Evolutionary conservation across 2,329 filamentous ascomycete species (phyloP), one percentile per base, ranked within the genome.

Genomic region (Sporothrix dimorphospora): DNA sequence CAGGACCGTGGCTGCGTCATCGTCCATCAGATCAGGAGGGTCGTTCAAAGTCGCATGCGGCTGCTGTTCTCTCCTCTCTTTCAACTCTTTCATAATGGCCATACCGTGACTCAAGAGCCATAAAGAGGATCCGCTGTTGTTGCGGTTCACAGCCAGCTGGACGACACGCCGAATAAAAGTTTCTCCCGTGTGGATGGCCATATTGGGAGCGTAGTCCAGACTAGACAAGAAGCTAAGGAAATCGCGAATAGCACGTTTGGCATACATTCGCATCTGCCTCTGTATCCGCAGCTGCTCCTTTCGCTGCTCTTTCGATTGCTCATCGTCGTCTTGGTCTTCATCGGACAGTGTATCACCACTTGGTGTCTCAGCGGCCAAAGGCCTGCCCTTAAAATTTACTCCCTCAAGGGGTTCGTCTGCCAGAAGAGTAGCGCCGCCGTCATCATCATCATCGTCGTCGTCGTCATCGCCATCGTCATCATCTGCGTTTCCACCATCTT

Each of bases 151-250:
- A 19, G 45, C 19, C 11, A 21, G 4, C 8, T 45, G 12, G 11
- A 70, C 11, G 16, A 63, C 40, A 6, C 42, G 12, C 14, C 86
- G 81, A 38, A 82, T 83, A 75, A 87, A 88, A 27, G 88, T 86
- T 73, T 89, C 87, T 21, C 85, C 87, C 34, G 89, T 81, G 59
- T 89, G 86, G 59, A 87, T 81, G 8, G 91, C 87, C 55, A 92
- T 80, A 66, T 92, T 88, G 0, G 92, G 92, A 0, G 93, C 92
- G 80, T 96, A 96, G 77, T 96, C 91, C 74, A 96, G 90, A 73
- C 90, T 85, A 0, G 89, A 88, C 51, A 97, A 82, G 78, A 93
- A 96, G 27, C 87, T 84, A 76, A 90, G 83, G 78, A 92, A 94
- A 81, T 96, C 93, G 73, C 90, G 87, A 27, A 96, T 81, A 0